A percentile compares a stretch with the other conserved stretches of the same genome.
Conservation (phyloP, 805 yeast genomes). For the Yarrowia bubula region DNA sequence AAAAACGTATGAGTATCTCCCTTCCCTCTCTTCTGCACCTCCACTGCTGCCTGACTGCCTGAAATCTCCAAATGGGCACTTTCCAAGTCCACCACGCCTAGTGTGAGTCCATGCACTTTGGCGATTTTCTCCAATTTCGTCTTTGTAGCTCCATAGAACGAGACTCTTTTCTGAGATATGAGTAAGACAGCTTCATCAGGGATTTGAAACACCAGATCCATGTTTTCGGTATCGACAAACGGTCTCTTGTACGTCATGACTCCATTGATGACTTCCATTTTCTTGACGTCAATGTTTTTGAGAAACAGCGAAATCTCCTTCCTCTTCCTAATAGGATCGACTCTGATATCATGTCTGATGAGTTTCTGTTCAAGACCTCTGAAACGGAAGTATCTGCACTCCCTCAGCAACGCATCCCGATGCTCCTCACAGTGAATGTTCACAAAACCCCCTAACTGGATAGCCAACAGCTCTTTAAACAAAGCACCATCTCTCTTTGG, state of each 20-base stretch:
- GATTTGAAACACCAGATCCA: constrained; percentile 47
- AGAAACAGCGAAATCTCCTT: constrained; percentile 60
- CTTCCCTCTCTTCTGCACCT: not conserved
- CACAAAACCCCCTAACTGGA: constrained; percentile 55
- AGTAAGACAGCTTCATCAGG: constrained; percentile 3
- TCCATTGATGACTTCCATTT: constrained; percentile 29
- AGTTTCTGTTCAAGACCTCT: constrained; percentile 70
- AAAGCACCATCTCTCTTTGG: constrained; percentile 52
- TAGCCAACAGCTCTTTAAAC: constrained; percentile 54
- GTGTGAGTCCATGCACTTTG: not conserved
- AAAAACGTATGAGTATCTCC: not conserved
- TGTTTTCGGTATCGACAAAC: constrained; percentile 42
- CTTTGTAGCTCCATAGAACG: not conserved
- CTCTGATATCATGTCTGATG: constrained; percentile 49
- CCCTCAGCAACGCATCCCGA: constrained; percentile 57
- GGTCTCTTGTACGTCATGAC: constrained; percentile 47
- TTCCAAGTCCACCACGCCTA: not conserved
- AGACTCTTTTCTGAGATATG: not conserved
- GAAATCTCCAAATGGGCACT: constrained; percentile 15
- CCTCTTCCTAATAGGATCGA: constrained; percentile 50
- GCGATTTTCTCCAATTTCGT: constrained; percentile 5
- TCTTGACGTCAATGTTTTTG: constrained; percentile 43
- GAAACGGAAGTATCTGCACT: constrained; percentile 76
- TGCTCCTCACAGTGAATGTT: constrained; percentile 52
- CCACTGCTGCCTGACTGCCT: not conserved